Conservation (phyloP, 2,329 filamentous ascomycete species). For the Eutypella sp. region DNA sequence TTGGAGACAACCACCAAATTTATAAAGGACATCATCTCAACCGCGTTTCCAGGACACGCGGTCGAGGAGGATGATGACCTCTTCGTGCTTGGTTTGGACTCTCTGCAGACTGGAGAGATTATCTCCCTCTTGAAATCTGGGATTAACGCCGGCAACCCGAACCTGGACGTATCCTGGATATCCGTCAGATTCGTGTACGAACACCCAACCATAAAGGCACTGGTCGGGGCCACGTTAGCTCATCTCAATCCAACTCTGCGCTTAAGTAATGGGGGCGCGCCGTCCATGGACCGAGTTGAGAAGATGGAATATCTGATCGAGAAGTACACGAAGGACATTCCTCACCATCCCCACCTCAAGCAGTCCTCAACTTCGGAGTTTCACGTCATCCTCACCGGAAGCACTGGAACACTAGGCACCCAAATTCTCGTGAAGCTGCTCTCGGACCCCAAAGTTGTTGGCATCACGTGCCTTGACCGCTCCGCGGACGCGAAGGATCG, state of each 20-base stretch:
- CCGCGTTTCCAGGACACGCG: constrained; percentile 3
- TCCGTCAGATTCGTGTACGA: constrained; percentile 9
- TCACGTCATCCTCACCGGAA: constrained; percentile 28
- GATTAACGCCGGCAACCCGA: constrained; percentile 2
- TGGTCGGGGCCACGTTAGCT: constrained; percentile 2
- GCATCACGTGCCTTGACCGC: constrained; percentile 21
- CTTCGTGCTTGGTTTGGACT: constrained; percentile 13
- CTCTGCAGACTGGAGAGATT: constrained; percentile 11
- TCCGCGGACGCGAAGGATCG: constrained; percentile 6
- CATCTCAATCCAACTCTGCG: neutral
- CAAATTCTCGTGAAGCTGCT: constrained; percentile 27
- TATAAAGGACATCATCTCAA: constrained; percentile 3
- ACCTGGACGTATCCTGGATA: neutral
- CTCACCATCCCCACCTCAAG: neutral
- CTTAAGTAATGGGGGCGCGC: neutral
- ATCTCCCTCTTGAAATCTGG: constrained; percentile 7
- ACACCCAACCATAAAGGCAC: constrained; percentile 10
- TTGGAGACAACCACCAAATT: constrained; percentile 1
- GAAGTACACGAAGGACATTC: constrained; percentile 3
- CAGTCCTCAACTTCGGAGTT: neutral
- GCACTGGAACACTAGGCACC: constrained; percentile 29
- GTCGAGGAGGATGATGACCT: constrained; percentile 7
- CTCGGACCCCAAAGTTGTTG: constrained; percentile 14
- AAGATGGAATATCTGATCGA: constrained; percentile 5
- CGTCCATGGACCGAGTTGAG: neutral